phyloP scores from a whole-genome alignment of 106 monocot genomes.

The Ottelia alismoides region DNA sequence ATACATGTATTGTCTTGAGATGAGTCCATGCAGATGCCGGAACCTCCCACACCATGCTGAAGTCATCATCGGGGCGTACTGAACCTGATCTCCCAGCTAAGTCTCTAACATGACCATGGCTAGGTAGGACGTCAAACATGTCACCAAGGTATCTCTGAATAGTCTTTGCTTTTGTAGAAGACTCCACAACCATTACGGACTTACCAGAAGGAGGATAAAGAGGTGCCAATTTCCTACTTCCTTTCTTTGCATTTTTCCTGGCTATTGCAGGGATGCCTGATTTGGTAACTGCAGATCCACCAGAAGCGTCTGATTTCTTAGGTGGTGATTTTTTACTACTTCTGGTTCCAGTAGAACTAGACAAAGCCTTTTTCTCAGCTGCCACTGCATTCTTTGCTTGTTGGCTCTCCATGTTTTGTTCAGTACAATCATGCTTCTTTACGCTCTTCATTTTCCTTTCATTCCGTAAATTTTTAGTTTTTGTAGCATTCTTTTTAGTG shows the following conservation, averaged over 20 bases:
- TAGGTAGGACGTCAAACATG: conserved; percentile 82
- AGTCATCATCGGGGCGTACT: conserved; percentile 89
- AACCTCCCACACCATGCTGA: conserved; percentile 99
- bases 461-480: conserved; percentile 13
- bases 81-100: conserved; percentile 88
- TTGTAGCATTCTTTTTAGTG: conserved; percentile 7
- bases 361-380: conserved; percentile 1
- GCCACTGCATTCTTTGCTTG: conserved; percentile 13
- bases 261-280: conserved; percentile 3
- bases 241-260: conserved; percentile 3
- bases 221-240: conserved; percentile 27
- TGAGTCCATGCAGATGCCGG: conserved; percentile 89
- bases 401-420: conserved; percentile 11
- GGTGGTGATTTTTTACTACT: conserved; percentile 22
- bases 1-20: conserved; percentile 78
- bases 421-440: conserved; percentile 12
- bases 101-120: conserved; percentile 95
- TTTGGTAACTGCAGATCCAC: conserved; percentile 3
- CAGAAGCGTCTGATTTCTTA: no score
- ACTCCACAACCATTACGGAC: conserved; percentile 94
- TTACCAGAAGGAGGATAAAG: conserved; percentile 77
- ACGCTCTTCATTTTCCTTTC: conserved; percentile 10
- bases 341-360: conserved; percentile 10
- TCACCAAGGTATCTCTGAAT: conserved; percentile 87
- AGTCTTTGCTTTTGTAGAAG: conserved; percentile 78